These are phyloP conservation scores for Aspergillus chevalieri DNA, from an alignment of 2,329 filamentous ascomycete species.

Conservation along the genomic window DNA sequence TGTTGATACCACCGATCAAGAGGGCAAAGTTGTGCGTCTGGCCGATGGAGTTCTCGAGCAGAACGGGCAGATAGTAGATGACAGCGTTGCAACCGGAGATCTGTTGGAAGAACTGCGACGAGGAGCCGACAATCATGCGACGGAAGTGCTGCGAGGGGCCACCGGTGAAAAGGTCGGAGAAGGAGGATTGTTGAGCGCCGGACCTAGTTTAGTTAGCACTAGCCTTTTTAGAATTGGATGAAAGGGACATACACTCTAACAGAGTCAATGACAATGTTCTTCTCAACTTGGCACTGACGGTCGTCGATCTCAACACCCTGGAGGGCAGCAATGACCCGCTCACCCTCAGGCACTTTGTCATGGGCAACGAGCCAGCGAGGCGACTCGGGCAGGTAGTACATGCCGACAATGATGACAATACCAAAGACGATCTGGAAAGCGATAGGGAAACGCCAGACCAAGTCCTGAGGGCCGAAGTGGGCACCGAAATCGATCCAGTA, in stretches of 20 bases:
- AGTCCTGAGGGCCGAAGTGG: conserved; percentile 11
- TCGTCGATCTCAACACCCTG: conserved; percentile 32
- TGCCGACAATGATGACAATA: conserved; percentile 28
- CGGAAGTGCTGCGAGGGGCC: conserved; percentile 1
- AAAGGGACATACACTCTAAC: conserved; percentile 31
- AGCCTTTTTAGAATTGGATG: background rate
- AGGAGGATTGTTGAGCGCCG: background rate
- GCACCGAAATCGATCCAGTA: conserved; percentile 42
- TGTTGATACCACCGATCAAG: conserved; percentile 1
- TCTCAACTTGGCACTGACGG: background rate
- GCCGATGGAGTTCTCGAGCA: background rate
- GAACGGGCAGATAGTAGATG: conserved; percentile 1
- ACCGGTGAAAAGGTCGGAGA: background rate
- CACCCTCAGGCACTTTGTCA: conserved; percentile 36
- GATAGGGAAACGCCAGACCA: conserved; percentile 42
- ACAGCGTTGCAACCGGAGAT: conserved; percentile 1
- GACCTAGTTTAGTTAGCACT: background rate
- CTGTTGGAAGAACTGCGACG: conserved; percentile 1
- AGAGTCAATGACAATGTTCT: conserved; percentile 1
- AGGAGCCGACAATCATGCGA: conserved; percentile 1
- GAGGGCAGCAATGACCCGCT: conserved; percentile 41
- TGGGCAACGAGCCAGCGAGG: conserved; percentile 33
- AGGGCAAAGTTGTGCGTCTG: background rate
- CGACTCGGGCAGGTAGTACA: conserved; percentile 32
- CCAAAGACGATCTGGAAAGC: conserved; percentile 43